Evolutionary conservation across 1,284 basidiomycete genomes (phyloP).

Genomic region (Trichosporon ovoides): DNA sequence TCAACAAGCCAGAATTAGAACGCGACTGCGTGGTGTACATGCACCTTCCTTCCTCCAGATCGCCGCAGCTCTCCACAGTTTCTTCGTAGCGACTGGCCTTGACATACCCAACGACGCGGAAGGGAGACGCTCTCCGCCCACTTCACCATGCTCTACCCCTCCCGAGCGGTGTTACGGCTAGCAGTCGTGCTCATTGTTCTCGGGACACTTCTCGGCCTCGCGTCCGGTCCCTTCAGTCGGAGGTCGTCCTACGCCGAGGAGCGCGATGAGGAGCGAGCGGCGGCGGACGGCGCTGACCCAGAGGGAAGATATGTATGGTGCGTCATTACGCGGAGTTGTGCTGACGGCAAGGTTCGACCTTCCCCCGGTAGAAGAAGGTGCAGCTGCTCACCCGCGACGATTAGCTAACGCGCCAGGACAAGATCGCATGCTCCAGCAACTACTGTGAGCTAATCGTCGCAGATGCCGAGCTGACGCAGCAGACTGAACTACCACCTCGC

Average conservation of each 20-base stretch:
- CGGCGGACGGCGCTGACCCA: neutral
- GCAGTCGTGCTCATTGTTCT: neutral
- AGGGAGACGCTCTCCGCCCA: too few species aligned
- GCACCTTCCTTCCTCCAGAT: too few species aligned
- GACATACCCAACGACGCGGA: too few species aligned
- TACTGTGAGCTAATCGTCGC: neutral
- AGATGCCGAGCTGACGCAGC: neutral
- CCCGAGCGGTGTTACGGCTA: neutral
- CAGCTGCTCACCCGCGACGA: too few species aligned
- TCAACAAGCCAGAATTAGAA: too few species aligned
- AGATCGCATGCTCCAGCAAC: neutral
- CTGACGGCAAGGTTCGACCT: neutral
- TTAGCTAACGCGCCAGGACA: neutral
- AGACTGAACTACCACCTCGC: conserved; percentile 47
- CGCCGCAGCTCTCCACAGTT: too few species aligned
- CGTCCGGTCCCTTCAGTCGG: neutral
- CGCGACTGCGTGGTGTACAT: too few species aligned
- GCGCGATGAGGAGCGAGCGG: neutral
- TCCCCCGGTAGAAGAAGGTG: neutral
- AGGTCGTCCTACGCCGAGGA: neutral
- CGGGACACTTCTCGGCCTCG: neutral
- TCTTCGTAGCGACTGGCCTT: too few species aligned
- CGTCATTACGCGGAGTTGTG: neutral
- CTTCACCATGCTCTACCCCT: neutral
- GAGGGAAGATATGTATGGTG: neutral